Percentiles rank a stretch among this genome's conserved stretches.
These are phyloP conservation scores for Parathielavia appendiculata DNA, from an alignment of 495 filamentous ascomycete species.

Conservation along the genomic window DNA sequence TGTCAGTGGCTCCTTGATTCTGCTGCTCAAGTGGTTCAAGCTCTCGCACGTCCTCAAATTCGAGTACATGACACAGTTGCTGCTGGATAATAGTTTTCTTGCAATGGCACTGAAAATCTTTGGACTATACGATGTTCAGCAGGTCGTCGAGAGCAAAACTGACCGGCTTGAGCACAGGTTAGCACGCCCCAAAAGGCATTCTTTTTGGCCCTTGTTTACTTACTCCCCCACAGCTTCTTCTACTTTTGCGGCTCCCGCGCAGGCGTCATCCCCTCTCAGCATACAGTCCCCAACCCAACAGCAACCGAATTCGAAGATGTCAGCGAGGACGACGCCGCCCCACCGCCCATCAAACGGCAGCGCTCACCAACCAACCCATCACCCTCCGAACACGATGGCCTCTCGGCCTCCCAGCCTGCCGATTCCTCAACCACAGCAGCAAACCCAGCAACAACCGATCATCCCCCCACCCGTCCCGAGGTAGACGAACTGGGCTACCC, in stretches of 20 bases:
- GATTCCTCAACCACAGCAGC: background rate
- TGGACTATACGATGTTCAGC: slow-evolving; percentile 85
- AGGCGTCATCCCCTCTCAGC: slow-evolving; percentile 25
- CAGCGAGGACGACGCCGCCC: slow-evolving; percentile 68
- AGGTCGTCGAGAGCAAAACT: slow-evolving; percentile 74
- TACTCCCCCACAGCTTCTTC: slow-evolving; percentile 64
- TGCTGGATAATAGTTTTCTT: slow-evolving; percentile 90
- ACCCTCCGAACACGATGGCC: background rate
- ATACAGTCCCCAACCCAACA: slow-evolving; percentile 21
- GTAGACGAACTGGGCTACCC: slow-evolving; percentile 87
- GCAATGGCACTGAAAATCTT: slow-evolving; percentile 89
- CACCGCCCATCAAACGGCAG: slow-evolving; percentile 68
- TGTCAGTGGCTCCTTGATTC: slow-evolving; percentile 75
- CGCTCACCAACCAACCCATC: slow-evolving; percentile 43
- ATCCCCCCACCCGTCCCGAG: slow-evolving; percentile 57
- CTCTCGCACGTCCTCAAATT: slow-evolving; percentile 91
- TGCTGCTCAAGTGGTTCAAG: slow-evolving; percentile 94
- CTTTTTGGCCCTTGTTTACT: background rate
- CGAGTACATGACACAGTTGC: slow-evolving; percentile 88
- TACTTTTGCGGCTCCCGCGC: slow-evolving; percentile 65
- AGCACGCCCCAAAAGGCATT: background rate
- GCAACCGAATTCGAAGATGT: slow-evolving; percentile 31
- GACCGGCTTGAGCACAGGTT: slow-evolving; percentile 81
- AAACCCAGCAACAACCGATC: slow-evolving; percentile 28
- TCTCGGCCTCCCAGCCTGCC: slow-evolving; percentile 13